Base-by-base conservation (phyloP, 2,329 filamentous ascomycete genomes). In the Talaromyces sp. region DNA sequence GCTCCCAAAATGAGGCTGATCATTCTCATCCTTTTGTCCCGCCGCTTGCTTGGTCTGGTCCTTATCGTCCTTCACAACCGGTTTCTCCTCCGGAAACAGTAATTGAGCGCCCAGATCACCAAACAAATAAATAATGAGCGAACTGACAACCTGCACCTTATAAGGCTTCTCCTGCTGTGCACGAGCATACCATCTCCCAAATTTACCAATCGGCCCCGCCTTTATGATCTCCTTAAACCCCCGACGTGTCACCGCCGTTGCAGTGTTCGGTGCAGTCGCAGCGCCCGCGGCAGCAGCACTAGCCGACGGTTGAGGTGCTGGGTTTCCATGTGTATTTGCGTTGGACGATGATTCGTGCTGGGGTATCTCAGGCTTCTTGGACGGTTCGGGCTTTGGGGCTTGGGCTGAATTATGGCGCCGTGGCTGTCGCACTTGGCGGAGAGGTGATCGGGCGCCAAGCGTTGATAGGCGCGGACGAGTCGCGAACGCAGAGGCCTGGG, bases 91-190 rank as follows among this genome's bases (percentile, higher is more conserved):
- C 7, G 76, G 69, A 57, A 78, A 77, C 58, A 95, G 84, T 52
- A 80, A 78, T 75, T 96, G 91, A 41, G 91, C 90, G 40, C 85
- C 86, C 49, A 94, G 61, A 71, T 96, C 91, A 8, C 88, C 90
- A 45, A 84, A 81, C 35, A 92, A 80, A 68, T 91, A 96, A 54
- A 96, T 90, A 35, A 90, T 79, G 41, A 96, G 72, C 37, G 88
- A 86, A 62, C 84, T 91, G 59, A 81, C 79, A 55, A 96, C 70
- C 76, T 97, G 92, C 9, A 90, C 95, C n/a, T 82, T 75, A 66
- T 90, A 89, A 0, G 93, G 92, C 45, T 86, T 79, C 45, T 82
- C 81, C 47, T 83, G 77, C 74, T 96, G 91, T 42, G 86, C 83
- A 19, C 86, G 82, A 14, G 82, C 86, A 68, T 94, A 96, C 56